Conservation (phyloP, 306 rosid species). For the Vigna reflexopilosa region DNA sequence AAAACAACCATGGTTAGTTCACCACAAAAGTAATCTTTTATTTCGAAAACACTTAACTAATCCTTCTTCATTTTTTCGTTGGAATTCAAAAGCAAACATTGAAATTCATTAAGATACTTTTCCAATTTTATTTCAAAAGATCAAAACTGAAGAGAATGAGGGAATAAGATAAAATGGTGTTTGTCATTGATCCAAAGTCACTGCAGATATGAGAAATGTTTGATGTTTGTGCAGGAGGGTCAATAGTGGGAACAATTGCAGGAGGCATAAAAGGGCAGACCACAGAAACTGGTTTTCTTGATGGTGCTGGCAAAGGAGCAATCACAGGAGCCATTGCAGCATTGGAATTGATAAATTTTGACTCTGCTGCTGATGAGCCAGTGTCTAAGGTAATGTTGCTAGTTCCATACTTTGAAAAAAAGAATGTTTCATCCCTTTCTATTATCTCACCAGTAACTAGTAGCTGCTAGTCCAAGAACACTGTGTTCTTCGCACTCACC, state of each 20-base stretch:
- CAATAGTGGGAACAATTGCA: slow-evolving; percentile 50
- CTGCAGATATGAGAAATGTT: slow-evolving; percentile 11
- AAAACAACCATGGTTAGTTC: too few relatives aligned
- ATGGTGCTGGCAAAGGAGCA: slow-evolving; percentile 64
- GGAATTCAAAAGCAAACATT: neutral
- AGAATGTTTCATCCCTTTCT: slow-evolving; percentile 9
- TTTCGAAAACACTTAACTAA: too few relatives aligned
- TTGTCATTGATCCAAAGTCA: slow-evolving; percentile 8
- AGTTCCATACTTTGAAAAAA: neutral
- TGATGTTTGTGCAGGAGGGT: slow-evolving; percentile 49
- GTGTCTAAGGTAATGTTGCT: slow-evolving; percentile 42
- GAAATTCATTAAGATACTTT: neutral
- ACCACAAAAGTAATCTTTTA: too few relatives aligned
- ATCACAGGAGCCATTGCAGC: slow-evolving; percentile 60
- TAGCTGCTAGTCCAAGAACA: neutral
- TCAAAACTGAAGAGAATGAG: neutral
- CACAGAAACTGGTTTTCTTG: slow-evolving; percentile 55
- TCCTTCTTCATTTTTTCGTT: too few relatives aligned
- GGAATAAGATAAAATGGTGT: slow-evolving; percentile 20
- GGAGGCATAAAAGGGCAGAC: slow-evolving; percentile 57
- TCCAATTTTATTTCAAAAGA: neutral
- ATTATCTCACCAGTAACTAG: slow-evolving; percentile 2
- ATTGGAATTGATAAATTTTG: slow-evolving; percentile 40
- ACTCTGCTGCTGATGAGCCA: slow-evolving; percentile 20
- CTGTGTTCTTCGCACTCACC: slow-evolving; percentile 24